phyloP scores from a whole-genome alignment of 352 stramenopile genomes.

The Pythium apleroticum region DNA sequence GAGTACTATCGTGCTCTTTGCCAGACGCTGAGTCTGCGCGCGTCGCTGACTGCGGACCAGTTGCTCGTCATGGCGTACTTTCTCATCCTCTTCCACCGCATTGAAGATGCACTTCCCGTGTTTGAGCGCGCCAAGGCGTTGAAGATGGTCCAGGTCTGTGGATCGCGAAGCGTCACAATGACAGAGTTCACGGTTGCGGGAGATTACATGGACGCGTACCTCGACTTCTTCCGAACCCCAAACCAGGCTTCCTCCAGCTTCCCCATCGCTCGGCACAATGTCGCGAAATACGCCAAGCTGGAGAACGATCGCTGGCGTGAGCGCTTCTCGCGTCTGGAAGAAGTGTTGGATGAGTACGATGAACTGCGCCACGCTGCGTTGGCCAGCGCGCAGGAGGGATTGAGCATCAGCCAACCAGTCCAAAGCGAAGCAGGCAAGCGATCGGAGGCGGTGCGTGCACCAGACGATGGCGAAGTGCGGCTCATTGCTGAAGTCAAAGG shows the following conservation, averaged over 20 bases:
- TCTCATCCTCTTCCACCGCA: constrained; percentile 48
- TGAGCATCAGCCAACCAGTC: neutral
- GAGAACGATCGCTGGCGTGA: constrained; percentile 45
- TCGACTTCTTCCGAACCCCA: constrained; percentile 48
- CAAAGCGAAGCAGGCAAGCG: neutral
- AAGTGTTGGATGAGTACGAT: constrained; percentile 50
- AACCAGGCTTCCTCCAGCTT: constrained; percentile 25
- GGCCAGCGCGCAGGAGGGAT: neutral
- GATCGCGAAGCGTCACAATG: constrained; percentile 6
- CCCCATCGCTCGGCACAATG: constrained; percentile 34
- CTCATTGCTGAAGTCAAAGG: constrained; percentile 34
- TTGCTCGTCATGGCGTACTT: constrained; percentile 47
- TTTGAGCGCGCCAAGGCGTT: constrained; percentile 32
- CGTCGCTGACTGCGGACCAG: constrained; percentile 35
- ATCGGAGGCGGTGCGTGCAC: neutral
- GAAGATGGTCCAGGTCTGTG: neutral
- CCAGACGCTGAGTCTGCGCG: constrained; percentile 20
- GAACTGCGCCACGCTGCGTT: constrained; percentile 17
- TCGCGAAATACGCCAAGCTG: constrained; percentile 38
- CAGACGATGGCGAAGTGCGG: constrained; percentile 17
- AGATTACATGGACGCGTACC: constrained; percentile 60
- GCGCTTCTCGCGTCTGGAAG: constrained; percentile 42
- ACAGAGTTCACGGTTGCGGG: constrained; percentile 39
- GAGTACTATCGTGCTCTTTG: constrained; percentile 46
- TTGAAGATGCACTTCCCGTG: constrained; percentile 34